Conservation (phyloP, 2,329 filamentous ascomycete genomes). For the Annulohypoxylon truncatum region DNA sequence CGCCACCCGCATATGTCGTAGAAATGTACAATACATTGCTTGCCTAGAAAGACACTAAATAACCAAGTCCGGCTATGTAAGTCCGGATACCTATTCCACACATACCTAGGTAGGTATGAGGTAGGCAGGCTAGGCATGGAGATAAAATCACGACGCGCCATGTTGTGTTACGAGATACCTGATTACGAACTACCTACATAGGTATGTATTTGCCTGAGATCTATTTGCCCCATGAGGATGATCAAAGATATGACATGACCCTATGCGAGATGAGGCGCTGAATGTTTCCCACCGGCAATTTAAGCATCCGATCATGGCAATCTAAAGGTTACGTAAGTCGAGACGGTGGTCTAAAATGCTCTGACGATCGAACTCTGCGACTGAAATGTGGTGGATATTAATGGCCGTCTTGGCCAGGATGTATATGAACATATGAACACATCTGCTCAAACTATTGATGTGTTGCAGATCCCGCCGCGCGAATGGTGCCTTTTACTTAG, state of each 20-base stretch:
- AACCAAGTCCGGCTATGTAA: slow-evolving; percentile 10
- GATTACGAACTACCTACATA: too few relatives aligned
- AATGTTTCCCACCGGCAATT: slow-evolving; percentile 1
- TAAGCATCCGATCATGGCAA: slow-evolving; percentile 10
- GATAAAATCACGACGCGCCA: slow-evolving; percentile 15
- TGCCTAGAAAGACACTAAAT: background rate
- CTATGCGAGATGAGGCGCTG: background rate
- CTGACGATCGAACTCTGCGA: slow-evolving; percentile 7
- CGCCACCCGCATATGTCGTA: slow-evolving; percentile 24
- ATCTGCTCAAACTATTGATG: slow-evolving; percentile 3
- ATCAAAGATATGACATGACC: background rate
- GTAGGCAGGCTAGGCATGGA: background rate
- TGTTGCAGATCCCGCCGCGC: slow-evolving; percentile 6
- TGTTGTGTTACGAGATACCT: slow-evolving; percentile 7
- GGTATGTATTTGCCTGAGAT: background rate
- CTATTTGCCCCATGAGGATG: background rate
- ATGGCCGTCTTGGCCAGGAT: background rate
- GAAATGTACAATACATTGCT: slow-evolving; percentile 6
- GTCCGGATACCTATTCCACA: slow-evolving; percentile 27
- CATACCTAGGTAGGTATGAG: slow-evolving; percentile 1
- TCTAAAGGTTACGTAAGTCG: background rate
- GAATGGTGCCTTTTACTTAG: background rate
- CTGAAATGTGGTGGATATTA: slow-evolving; percentile 13
- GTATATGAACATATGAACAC: slow-evolving; percentile 2
- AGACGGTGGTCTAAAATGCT: background rate